These are phyloP conservation scores for Cicer chorassanicum DNA, from an alignment of 306 rosid genomes.

Conservation along the genomic window DNA sequence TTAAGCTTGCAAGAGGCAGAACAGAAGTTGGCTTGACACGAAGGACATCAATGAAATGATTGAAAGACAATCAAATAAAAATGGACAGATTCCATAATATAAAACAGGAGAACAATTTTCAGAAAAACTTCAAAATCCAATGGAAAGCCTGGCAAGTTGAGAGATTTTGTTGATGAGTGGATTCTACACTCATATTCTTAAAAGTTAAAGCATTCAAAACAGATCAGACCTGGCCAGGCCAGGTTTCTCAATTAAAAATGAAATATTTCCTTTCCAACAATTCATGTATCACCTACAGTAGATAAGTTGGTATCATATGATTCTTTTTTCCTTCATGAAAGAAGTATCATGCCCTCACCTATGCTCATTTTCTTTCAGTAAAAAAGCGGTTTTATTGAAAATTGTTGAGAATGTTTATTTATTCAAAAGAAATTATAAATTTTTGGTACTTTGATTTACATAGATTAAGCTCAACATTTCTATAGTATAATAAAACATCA, in stretches of 20 bases:
- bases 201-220: constrained; percentile 15
- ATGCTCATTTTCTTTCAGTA: neutral
- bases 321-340: constrained; percentile 13
- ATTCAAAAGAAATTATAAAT: constrained; percentile 16
- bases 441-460: constrained; percentile 26
- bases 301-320: neutral
- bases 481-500: constrained; percentile 48
- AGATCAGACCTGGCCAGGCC: neutral
- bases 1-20: constrained; percentile 10
- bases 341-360: constrained; percentile 14
- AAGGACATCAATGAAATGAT: constrained; percentile 13
- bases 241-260: constrained; percentile 11
- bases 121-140: constrained; percentile 32
- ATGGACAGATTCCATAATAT: constrained; percentile 26
- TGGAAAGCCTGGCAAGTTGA: constrained; percentile 20
- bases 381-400: neutral
- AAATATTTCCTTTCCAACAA: constrained; percentile 15
- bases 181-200: constrained; percentile 15
- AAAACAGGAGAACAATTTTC: constrained; percentile 23
- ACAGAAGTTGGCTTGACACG: constrained; percentile 15
- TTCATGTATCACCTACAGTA: constrained; percentile 26
- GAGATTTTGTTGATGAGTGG: constrained; percentile 15
- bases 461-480: constrained; percentile 44
- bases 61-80: constrained; percentile 35
- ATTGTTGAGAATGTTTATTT: constrained; percentile 30